A percentile compares a stretch with the other conserved stretches of the same genome.
These are phyloP conservation scores for Tribonema minus DNA, from an alignment of 108 stramenopile species.

Conservation along the genomic window DNA sequence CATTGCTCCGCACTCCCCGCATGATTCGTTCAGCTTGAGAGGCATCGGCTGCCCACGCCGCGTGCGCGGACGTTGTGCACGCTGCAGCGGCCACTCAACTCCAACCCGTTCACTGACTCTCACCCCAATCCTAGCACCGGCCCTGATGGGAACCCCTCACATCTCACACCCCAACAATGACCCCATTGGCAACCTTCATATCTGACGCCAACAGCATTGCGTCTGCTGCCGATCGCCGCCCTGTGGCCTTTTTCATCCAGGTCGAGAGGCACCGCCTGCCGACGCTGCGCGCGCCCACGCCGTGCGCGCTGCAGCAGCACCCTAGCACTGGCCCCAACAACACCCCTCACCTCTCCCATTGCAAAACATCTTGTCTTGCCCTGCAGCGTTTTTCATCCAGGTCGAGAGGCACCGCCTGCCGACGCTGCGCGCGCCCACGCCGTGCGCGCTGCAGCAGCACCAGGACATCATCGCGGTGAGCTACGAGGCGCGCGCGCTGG, in stretches of 20 bases:
- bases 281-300: neutral
- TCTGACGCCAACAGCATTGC: too few species aligned
- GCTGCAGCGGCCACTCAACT: neutral
- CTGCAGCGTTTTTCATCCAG: neutral
- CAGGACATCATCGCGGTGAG: slow-evolving; percentile 23
- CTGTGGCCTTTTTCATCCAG: slow-evolving; percentile 10
- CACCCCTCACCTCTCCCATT: neutral
- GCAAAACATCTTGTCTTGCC: neutral
- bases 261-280: slow-evolving; percentile 4
- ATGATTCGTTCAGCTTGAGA: too few species aligned
- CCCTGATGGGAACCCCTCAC: neutral
- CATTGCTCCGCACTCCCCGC: too few species aligned
- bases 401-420: neutral
- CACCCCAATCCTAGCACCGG: neutral
- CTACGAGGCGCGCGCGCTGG: slow-evolving; percentile 19
- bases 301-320: neutral
- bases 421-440: neutral
- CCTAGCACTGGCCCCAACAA: neutral
- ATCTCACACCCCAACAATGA: too few species aligned
- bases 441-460: slow-evolving; percentile 9
- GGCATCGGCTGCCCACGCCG: too few species aligned
- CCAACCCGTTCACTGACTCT: neutral
- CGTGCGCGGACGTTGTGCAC: neutral
- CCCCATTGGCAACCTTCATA: too few species aligned
- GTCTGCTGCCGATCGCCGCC: too few species aligned